A percentile compares a stretch with the other conserved stretches of the same genome.
Conservation (phyloP, 1,139 yeast species). For the Wickerhamiella pararugosa region DNA sequence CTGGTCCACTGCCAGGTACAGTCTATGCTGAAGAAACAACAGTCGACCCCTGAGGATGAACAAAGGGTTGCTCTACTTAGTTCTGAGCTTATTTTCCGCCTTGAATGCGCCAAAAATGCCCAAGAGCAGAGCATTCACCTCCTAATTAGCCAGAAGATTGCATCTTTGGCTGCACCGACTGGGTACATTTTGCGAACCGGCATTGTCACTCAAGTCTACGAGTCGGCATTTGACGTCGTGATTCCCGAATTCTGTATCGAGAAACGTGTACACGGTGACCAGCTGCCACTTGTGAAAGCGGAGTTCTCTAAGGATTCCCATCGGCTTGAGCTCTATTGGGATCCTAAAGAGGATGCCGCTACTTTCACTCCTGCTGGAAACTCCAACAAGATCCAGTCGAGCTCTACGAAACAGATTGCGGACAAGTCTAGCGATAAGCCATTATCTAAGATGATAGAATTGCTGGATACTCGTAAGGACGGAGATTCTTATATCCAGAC, state of each 20-base stretch:
- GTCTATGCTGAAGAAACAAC: slow-evolving; percentile 35
- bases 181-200: slow-evolving; percentile 69
- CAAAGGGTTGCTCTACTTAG: slow-evolving; percentile 68
- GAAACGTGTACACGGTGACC: slow-evolving; percentile 96
- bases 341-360: slow-evolving; percentile 78
- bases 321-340: slow-evolving; percentile 79
- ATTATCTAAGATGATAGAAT: slow-evolving; percentile 29
- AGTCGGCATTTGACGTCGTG: slow-evolving; percentile 87
- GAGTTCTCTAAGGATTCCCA: slow-evolving; percentile 66
- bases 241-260: slow-evolving; percentile 94
- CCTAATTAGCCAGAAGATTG: slow-evolving; percentile 68
- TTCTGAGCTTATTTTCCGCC: slow-evolving; percentile 88
- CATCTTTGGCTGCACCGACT: slow-evolving; percentile 57
- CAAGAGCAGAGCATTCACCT: slow-evolving; percentile 92
- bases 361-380: slow-evolving; percentile 54
- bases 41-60: slow-evolving; percentile 33
- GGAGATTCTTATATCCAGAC: slow-evolving; percentile 57
- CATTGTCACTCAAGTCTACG: slow-evolving; percentile 81
- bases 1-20: slow-evolving; percentile 88
- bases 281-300: slow-evolving; percentile 80
- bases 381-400: slow-evolving; percentile 7
- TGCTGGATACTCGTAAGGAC: slow-evolving; percentile 44
- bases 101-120: slow-evolving; percentile 85
- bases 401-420: slow-evolving; percentile 7
- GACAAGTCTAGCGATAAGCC: slow-evolving; percentile 8